Evolutionary conservation across 495 filamentous ascomycete species (phyloP).

Genomic region (Penicillium simplicissimum): DNA sequence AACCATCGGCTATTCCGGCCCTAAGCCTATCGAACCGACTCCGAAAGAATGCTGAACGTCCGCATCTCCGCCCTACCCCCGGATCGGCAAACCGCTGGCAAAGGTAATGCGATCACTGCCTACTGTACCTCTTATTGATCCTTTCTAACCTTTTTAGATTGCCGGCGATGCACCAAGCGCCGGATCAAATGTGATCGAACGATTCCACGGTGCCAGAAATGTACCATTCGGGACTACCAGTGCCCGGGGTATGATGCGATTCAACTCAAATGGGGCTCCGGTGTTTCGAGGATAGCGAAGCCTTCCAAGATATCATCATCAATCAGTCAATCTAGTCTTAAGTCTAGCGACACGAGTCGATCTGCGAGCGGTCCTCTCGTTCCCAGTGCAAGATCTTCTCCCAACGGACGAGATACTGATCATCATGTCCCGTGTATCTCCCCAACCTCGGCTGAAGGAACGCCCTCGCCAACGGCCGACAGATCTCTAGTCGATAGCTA

Average conservation of each 20-base stretch:
- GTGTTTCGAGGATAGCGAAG: not conserved
- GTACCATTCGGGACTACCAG: conserved; percentile 4
- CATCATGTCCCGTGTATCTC: not conserved
- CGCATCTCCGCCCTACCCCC: conserved; percentile 6
- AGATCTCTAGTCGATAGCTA: not conserved
- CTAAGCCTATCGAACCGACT: not conserved
- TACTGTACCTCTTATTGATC: not conserved
- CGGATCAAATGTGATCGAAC: conserved; percentile 10
- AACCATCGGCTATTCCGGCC: not conserved
- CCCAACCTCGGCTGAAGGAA: not conserved
- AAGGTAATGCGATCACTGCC: not conserved
- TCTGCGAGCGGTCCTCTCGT: not conserved
- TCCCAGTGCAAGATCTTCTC: not conserved
- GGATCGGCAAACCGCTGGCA: conserved; percentile 6
- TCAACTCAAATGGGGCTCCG: conserved; percentile 7
- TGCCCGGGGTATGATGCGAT: conserved; percentile 7
- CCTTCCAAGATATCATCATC: not conserved
- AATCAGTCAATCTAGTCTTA: too few species aligned
- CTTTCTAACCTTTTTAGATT: not conserved
- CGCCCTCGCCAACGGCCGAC: not conserved
- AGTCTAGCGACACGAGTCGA: not conserved
- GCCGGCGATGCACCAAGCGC: conserved; percentile 8
- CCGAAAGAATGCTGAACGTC: conserved; percentile 4
- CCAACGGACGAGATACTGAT: not conserved
- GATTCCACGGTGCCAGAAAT: conserved; percentile 5